Percentiles rank a stretch among this genome's conserved stretches.
phyloP scores from a whole-genome alignment of 176 grass and related monocot species.

The Cocos nucifera region DNA sequence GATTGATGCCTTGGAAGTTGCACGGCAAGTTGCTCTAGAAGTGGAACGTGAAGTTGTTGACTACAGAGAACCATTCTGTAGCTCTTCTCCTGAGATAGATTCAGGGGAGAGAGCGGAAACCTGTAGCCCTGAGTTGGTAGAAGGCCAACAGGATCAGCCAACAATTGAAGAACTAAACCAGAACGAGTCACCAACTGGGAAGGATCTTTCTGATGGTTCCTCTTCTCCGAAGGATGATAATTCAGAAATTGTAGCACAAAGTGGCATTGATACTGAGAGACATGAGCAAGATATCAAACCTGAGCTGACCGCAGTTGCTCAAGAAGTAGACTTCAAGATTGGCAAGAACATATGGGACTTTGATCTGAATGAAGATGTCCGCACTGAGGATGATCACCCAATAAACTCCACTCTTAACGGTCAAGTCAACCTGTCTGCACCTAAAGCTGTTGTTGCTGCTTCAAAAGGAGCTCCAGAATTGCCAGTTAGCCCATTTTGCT shows the following conservation, averaged over 20 bases:
- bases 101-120: constrained; percentile 20
- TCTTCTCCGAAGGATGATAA: constrained; percentile 38
- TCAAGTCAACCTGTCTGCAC: constrained; percentile 38
- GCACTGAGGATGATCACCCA: constrained; percentile 21
- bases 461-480: constrained; percentile 47
- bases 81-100: constrained; percentile 46
- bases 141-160: constrained; percentile 15
- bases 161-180: constrained; percentile 19
- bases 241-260: constrained; percentile 49
- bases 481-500: constrained; percentile 33
- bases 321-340: constrained; percentile 4
- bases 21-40: constrained; percentile 52
- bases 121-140: constrained; percentile 34
- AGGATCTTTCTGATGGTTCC: constrained; percentile 30
- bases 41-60: constrained; percentile 66
- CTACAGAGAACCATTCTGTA: constrained; percentile 61
- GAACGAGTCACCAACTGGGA: constrained; percentile 27
- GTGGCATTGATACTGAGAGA: constrained; percentile 30
- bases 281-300: constrained; percentile 12
- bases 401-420: constrained; percentile 25
- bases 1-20: constrained; percentile 69
- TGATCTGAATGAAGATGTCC: constrained; percentile 52
- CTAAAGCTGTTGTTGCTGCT: constrained; percentile 49
- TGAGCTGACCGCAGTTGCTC: neutral
- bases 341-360: constrained; percentile 23